A percentile compares a stretch with the other conserved stretches of the same genome.
These are phyloP conservation scores for Aspergillus sclerotiicarbonarius DNA, from an alignment of 495 filamentous ascomycete genomes.

Conservation along the genomic window DNA sequence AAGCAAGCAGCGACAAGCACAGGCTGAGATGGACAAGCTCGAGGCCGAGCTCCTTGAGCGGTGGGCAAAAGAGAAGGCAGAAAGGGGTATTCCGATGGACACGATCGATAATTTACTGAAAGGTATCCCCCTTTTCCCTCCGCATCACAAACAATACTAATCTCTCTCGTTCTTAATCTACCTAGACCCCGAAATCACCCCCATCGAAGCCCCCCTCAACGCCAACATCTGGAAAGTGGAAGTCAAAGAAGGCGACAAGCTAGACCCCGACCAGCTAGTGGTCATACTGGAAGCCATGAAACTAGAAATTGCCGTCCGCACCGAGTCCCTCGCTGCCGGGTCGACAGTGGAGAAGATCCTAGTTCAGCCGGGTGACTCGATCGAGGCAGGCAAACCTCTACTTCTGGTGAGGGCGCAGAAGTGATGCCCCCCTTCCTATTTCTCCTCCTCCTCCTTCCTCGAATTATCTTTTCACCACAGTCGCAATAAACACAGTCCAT, in stretches of 20 bases:
- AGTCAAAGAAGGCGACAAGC: constrained; percentile 39
- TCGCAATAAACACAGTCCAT: neutral
- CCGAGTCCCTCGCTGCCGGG: constrained; percentile 23
- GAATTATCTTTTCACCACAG: neutral
- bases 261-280: constrained; percentile 34
- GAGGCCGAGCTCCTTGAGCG: constrained; percentile 43
- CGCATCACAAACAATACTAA: neutral
- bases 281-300: constrained; percentile 57
- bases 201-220: constrained; percentile 48
- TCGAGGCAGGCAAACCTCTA: constrained; percentile 38
- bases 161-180: neutral
- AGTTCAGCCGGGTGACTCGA: constrained; percentile 41
- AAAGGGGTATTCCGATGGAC: constrained; percentile 39
- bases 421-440: neutral
- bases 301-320: constrained; percentile 47
- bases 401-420: constrained; percentile 25
- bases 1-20: constrained; percentile 38
- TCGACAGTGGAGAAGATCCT: constrained; percentile 38
- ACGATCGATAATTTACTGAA: constrained; percentile 41
- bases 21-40: constrained; percentile 44
- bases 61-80: constrained; percentile 49
- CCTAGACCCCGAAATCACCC: constrained; percentile 38
- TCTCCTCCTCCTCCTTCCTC: too few relatives aligned
- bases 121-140: constrained; percentile 20
- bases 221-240: constrained; percentile 60